Evolutionary conservation across 768 basidiomycete species (phyloP), one percentile per base, ranked within the genome.

Genomic region (Lentinula guzmanii): DNA sequence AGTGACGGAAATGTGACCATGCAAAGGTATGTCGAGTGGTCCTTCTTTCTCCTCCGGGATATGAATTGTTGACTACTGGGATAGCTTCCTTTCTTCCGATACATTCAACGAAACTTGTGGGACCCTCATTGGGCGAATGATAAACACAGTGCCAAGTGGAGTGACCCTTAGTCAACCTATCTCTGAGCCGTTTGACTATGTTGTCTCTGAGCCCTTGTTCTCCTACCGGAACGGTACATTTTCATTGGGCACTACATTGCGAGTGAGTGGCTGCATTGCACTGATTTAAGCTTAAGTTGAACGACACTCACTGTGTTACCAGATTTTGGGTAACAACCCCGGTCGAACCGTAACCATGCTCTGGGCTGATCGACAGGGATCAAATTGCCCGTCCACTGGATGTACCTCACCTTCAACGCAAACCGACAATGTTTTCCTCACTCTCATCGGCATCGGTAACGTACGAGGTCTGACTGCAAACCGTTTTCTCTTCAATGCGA

Each of bases 131-230:
- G 70, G 69, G 53, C 74, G 76, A 43, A 82, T 83, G 82, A 62
- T 83, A 41, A 73, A 83, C 63, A 75, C 75, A 18, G 80, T 83
- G 16, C 78, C 81, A 1, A 70, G 67, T 13, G 72, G 69, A 50
- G 79, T 83, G 15, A 71, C 68, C 1, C 67, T 83, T 15, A 79
- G 79, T 31, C 75, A 73, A 16, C 71, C 80, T 7, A 66, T 81
- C 10, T 41, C 55, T 15, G 55, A 56, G 39, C 76, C 74, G 37
- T 73, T 70, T 59, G 79, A 82, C 34, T 59, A 59, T 63, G 76
- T 78, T 46, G 71, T 71, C 13, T 41, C 37, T 28, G 21, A 56
- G 6, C 55, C 42, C 69, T 69, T 57, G 74, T 75, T 34, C 72
- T 75, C 56, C 66, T 81, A 37, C 70, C 74, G 9, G 70, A 68